A percentile compares a stretch with the other conserved stretches of the same genome.
phyloP scores from a whole-genome alignment of 805 yeast species.

The Teunomyces barrocoloradensis region DNA sequence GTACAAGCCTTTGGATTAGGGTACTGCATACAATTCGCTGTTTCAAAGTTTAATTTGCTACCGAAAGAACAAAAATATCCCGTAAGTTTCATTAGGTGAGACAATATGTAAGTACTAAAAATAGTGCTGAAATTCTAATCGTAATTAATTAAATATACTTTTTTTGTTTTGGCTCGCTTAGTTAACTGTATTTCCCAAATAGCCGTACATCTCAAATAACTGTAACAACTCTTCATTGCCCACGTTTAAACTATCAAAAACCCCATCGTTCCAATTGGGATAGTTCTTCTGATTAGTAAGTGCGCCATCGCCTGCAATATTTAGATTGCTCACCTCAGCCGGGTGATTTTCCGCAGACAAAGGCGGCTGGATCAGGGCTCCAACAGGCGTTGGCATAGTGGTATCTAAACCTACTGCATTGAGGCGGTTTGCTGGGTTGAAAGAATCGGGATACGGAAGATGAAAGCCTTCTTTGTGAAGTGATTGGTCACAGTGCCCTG shows the following conservation, averaged over 20 bases:
- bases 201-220: conserved; percentile 36
- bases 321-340: background rate
- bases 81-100: background rate
- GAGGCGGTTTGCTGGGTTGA: background rate
- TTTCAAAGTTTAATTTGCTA: background rate
- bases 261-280: conserved; percentile 6
- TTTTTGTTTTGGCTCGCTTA: background rate
- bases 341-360: background rate
- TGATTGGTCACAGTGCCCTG: background rate
- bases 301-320: background rate
- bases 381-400: background rate
- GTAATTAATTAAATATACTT: background rate
- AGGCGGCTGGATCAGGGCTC: background rate
- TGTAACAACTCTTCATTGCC: conserved; percentile 34
- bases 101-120: background rate
- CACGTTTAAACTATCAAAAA: conserved; percentile 5
- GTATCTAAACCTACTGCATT: background rate
- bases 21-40: background rate
- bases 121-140: background rate
- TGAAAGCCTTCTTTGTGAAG: background rate
- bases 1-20: background rate
- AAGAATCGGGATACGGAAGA: background rate
- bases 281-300: conserved; percentile 1
- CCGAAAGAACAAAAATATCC: background rate
- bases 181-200: conserved; percentile 18